Base-by-base conservation (phyloP, 148 eudicot species). In the Selenicereus undatus region DNA sequence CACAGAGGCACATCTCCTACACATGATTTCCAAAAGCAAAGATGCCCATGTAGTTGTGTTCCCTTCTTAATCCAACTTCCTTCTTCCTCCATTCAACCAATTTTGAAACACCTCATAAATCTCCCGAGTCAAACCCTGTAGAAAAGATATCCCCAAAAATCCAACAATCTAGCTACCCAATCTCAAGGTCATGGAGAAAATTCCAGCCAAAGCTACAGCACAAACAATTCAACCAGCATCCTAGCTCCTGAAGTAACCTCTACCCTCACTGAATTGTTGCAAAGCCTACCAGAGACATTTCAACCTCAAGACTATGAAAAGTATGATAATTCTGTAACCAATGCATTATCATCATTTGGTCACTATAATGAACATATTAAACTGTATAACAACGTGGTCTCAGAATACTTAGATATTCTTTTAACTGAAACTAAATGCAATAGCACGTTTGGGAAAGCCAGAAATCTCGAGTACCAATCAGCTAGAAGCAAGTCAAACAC, bases 401-500 rank as follows among this genome's bases (percentile, higher is more conserved):
- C 30, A 64, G 14, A 64, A 64, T 26, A 64, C 10, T 16, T 16
- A 24, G 69, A 64, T 64, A 29, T 64, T 22, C 76, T 73, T 22
- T 43, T 3, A 17, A 32, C 62, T 29, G 2, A 29, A 76, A 54
- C 62, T 9, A 64, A 64, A 22, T 22, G 30, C 11, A 64, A n/a
- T 9, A 64, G 30, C 0, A 64, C 8, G 30, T 6, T 5, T 3
- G 4, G 70, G 20, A 76, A 32, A 8, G 21, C 68, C 21, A 76
- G 42, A n/a, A 16, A 64, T 32, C 78, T 18, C 17, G 50, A 32
- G 21, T 50, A 76, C 30, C 30, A 21, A 76, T 36, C 26, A 35
- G 70, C 51, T 58, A 58, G 18, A 76, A 64, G 21, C 68, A 54
- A 54, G 52, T 76, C 68, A 76, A 52, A 75, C 78, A 60, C 43